Base-by-base conservation (phyloP, 768 basidiomycete species). In the Lyophyllum semitale region DNA sequence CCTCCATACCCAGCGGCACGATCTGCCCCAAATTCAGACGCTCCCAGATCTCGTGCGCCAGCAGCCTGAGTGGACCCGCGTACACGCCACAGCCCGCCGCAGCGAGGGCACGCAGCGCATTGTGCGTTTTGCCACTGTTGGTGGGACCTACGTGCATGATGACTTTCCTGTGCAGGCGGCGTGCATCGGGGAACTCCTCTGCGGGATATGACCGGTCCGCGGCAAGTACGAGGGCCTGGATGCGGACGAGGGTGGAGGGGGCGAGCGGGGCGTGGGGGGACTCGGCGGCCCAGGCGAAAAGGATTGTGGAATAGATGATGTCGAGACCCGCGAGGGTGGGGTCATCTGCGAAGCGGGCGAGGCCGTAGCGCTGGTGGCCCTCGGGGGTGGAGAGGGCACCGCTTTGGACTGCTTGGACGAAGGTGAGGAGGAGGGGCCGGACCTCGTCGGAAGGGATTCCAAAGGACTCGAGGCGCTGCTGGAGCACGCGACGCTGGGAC, bases 91-190 rank as follows among this genome's bases (percentile, higher is more conserved):
- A 73, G 1, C 67, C 63, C 0, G 95, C 85, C 4, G 85, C 83
- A 0, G 93, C 91, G 2, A 99, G 81, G 0, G 95, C 93, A 41
- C 92, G 87, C 8, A 99, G 75, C 0, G 96, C 97, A 64, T 90
- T 87, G 66, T 98, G 87, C 0, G 96, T 99, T 75, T 99, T 99
- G 27, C 96, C 97, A 58, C 91, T 93, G 70, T 98, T 99, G 22
- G 97, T 98, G 0, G 97, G 97, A 0, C 96, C 97, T 37, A 99
- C 93, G 63, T 99, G 96, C 78, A 98, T 87, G 68, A 95, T 88
- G 62, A 98, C 76, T 61, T 87, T 91, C 18, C 95, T 82, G 17
- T 77, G 79, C 59, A 86, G 73, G 11, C 68, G 63, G 9, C 96
- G 84, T 0, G 93, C 85, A 8, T 49, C 17, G 0, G 73, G 64